Conservation (phyloP, 1,284 basidiomycete genomes). For the Ustanciosporium gigantosporum region DNA sequence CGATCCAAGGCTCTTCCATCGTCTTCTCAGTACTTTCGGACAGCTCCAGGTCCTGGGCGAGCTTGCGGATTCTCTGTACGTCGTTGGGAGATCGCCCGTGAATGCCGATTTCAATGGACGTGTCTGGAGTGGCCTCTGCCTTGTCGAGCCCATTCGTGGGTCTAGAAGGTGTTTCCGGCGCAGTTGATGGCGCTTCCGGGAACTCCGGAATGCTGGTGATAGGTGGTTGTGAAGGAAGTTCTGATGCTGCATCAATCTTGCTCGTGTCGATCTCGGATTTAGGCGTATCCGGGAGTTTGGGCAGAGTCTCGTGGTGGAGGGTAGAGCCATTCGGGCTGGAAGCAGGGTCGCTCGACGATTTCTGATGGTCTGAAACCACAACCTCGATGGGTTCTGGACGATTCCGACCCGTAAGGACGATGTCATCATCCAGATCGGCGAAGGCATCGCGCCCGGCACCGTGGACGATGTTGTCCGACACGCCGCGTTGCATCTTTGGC, state of each 20-base stretch:
- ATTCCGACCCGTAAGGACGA: constrained; percentile 27
- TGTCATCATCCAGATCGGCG: constrained; percentile 48
- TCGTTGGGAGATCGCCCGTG: constrained; percentile 38
- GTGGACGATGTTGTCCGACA: constrained; percentile 29
- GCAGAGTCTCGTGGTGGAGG: constrained; percentile 6
- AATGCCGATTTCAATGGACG: constrained; percentile 46
- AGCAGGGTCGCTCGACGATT: constrained; percentile 3
- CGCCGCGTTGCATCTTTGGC: constrained; percentile 19
- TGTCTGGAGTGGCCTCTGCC: constrained; percentile 19
- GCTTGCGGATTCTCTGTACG: constrained; percentile 26
- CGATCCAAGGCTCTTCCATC: constrained; percentile 25
- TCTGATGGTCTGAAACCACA: not conserved
- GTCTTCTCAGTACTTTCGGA: constrained; percentile 8
- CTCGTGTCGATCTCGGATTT: constrained; percentile 27
- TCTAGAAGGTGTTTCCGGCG: constrained; percentile 14
- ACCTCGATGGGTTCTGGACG: constrained; percentile 6
- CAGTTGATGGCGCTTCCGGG: constrained; percentile 33
- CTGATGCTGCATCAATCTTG: constrained; percentile 17
- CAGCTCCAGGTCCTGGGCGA: constrained; percentile 22
- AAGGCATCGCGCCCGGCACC: constrained; percentile 43
- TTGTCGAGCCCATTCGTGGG: constrained; percentile 11
- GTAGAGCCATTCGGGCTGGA: constrained; percentile 2
- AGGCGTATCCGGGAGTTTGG: constrained; percentile 31
- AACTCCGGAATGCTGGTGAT: constrained; percentile 26
- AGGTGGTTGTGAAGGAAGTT: constrained; percentile 5